These are phyloP conservation scores for Hypoxylon crocopeplum DNA, from an alignment of 495 filamentous ascomycete genomes.

Conservation along the genomic window DNA sequence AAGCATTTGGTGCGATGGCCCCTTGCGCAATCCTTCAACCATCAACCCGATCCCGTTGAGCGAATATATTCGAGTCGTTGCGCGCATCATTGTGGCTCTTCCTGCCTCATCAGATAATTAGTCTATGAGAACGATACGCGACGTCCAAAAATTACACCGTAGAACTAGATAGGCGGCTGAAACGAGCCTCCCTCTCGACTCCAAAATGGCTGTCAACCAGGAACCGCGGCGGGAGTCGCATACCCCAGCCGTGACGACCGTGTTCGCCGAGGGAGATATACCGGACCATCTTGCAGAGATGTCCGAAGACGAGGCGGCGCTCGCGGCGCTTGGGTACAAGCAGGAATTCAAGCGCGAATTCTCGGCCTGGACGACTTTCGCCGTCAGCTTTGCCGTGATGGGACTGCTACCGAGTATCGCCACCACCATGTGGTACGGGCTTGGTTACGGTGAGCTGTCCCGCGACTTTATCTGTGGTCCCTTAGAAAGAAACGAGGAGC, in stretches of 20 bases:
- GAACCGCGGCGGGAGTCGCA: slow-evolving; percentile 20
- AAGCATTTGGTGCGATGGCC: background rate
- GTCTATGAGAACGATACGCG: background rate
- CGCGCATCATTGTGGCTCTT: background rate
- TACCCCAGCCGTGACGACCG: slow-evolving; percentile 69
- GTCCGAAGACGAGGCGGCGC: slow-evolving; percentile 69
- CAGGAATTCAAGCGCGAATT: slow-evolving; percentile 85
- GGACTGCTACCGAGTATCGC: slow-evolving; percentile 78
- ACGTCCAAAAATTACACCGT: background rate
- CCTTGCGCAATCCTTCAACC: background rate
- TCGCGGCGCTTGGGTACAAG: slow-evolving; percentile 76
- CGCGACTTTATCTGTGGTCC: background rate
- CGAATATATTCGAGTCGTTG: slow-evolving; percentile 1
- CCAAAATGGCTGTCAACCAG: slow-evolving; percentile 17
- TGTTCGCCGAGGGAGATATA: slow-evolving; percentile 69
- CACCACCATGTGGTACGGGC: slow-evolving; percentile 76
- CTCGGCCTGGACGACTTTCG: slow-evolving; percentile 83
- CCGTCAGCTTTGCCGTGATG: slow-evolving; percentile 77
- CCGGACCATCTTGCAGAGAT: slow-evolving; percentile 51
- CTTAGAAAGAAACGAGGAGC: background rate
- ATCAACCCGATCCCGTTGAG: slow-evolving; percentile 2
- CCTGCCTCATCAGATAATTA: background rate
- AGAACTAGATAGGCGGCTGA: background rate
- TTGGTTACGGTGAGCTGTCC: slow-evolving; percentile 67
- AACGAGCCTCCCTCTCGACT: background rate